Evolutionary conservation across 139 green algal species (phyloP).

Genomic region (Chlorella sorokiniana): DNA sequence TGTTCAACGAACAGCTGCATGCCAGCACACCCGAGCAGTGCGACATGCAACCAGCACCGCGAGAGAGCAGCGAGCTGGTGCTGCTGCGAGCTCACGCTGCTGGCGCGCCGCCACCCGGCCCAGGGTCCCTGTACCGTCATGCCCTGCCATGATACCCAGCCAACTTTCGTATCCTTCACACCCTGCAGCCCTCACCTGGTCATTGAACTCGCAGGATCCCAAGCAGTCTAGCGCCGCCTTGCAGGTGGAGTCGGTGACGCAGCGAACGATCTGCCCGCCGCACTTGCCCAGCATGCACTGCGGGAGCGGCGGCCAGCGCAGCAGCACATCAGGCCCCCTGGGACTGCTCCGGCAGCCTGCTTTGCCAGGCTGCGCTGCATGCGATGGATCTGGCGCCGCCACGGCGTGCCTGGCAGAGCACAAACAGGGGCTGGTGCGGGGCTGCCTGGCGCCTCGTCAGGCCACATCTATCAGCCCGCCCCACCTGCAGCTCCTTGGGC

Average conservation of each 20-base stretch:
- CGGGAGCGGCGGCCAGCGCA: background rate
- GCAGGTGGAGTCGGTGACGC: conserved; percentile 78
- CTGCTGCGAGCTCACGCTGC: no score
- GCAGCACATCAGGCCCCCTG: no score
- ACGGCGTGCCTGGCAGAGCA: no score
- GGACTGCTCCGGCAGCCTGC: no score
- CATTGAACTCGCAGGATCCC: conserved; percentile 79
- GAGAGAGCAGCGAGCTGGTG: no score
- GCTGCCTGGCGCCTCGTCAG: background rate
- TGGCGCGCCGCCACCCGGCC: no score
- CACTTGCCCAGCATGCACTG: conserved; percentile 86
- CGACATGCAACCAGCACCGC: no score
- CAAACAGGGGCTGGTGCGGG: background rate
- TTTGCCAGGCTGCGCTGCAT: background rate
- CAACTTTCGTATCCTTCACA: background rate
- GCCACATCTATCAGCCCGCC: background rate
- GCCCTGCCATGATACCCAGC: background rate
- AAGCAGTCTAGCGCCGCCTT: conserved; percentile 85
- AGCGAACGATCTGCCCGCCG: conserved; percentile 68
- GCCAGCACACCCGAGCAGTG: no score
- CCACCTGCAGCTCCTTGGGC: conserved; percentile 5
- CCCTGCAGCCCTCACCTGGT: conserved; percentile 69
- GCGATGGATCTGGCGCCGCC: background rate
- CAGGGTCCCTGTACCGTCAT: background rate
- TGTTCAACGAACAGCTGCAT: no score